Evolutionary conservation across 768 basidiomycete genomes (phyloP).

Genomic region (Artomyces pyxidatus): DNA sequence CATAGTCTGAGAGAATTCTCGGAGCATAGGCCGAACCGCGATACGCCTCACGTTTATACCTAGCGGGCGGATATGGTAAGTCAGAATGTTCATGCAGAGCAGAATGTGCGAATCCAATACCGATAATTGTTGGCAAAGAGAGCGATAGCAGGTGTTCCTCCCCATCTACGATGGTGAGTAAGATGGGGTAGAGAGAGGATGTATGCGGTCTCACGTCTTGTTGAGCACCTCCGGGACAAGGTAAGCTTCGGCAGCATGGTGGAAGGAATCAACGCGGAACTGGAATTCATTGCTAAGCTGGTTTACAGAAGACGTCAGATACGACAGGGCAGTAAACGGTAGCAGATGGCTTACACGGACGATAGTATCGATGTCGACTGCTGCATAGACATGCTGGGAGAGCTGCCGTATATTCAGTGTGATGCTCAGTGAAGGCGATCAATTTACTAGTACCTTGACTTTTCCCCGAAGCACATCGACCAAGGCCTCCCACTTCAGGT

Average conservation of each 20-base stretch:
- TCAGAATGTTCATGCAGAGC: neutral
- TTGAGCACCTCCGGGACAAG: slow-evolving; percentile 74
- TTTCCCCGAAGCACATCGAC: slow-evolving; percentile 81
- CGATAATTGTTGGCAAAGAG: slow-evolving; percentile 58
- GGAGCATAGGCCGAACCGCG: slow-evolving; percentile 76
- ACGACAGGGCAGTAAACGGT: neutral
- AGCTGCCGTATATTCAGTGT: slow-evolving; percentile 29
- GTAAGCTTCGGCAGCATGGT: slow-evolving; percentile 77
- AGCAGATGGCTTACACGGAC: slow-evolving; percentile 44
- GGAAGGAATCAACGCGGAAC: slow-evolving; percentile 70
- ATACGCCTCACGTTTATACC: slow-evolving; percentile 79
- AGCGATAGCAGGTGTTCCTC: slow-evolving; percentile 65
- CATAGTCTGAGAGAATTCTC: slow-evolving; percentile 60
- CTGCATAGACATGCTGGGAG: slow-evolving; percentile 63
- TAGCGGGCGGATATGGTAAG: slow-evolving; percentile 3
- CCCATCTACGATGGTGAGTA: slow-evolving; percentile 31
- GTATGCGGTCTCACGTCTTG: slow-evolving; percentile 41
- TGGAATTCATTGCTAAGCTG: slow-evolving; percentile 81
- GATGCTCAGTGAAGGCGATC: neutral
- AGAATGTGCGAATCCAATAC: slow-evolving; percentile 14
- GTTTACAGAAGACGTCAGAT: neutral
- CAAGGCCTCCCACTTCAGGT: slow-evolving; percentile 62
- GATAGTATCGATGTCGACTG: slow-evolving; percentile 66
- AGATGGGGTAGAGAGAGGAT: neutral
- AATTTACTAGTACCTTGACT: slow-evolving; percentile 51